These are phyloP conservation scores for Alternaria conjuncta DNA, from an alignment of 2,329 filamentous ascomycete species.

Conservation along the genomic window DNA sequence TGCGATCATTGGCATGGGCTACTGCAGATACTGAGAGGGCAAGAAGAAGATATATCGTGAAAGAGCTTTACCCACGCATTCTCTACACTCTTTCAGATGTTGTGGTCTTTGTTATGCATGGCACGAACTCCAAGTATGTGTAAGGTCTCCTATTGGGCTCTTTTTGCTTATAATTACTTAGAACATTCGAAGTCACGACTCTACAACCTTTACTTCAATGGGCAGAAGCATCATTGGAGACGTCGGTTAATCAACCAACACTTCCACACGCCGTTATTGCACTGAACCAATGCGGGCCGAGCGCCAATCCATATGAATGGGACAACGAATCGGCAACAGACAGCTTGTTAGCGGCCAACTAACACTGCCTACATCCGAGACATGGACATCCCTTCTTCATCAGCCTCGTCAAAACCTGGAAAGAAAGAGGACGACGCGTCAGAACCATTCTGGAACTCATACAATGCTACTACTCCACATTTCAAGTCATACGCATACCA, in stretches of 20 bases:
- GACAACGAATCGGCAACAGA: conserved; percentile 51
- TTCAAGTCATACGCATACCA: conserved; percentile 57
- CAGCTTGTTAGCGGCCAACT: conserved; percentile 38
- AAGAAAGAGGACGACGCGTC: conserved; percentile 10
- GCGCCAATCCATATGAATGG: conserved; percentile 47
- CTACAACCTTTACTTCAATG: conserved; percentile 14
- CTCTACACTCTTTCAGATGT: conserved; percentile 55
- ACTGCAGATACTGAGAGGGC: background rate
- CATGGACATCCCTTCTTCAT: conserved; percentile 1
- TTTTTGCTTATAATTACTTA: background rate
- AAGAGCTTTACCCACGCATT: conserved; percentile 50
- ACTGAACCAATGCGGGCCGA: conserved; percentile 47
- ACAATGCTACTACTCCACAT: conserved; percentile 58
- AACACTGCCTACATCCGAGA: background rate
- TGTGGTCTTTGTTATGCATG: conserved; percentile 48
- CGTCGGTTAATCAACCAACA: conserved; percentile 59
- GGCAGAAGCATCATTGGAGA: conserved; percentile 16
- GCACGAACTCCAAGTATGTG: background rate
- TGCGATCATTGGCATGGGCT: background rate
- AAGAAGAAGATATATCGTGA: conserved; percentile 49
- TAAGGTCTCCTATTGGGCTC: background rate
- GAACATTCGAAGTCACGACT: conserved; percentile 10
- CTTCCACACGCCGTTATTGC: conserved; percentile 63
- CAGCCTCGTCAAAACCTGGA: conserved; percentile 12
- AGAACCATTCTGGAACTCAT: conserved; percentile 17